Percentiles rank a stretch among this genome's conserved stretches.
These are phyloP conservation scores for Colletotrichum sp. DNA, from an alignment of 2,329 filamentous ascomycete genomes.

Conservation along the genomic window DNA sequence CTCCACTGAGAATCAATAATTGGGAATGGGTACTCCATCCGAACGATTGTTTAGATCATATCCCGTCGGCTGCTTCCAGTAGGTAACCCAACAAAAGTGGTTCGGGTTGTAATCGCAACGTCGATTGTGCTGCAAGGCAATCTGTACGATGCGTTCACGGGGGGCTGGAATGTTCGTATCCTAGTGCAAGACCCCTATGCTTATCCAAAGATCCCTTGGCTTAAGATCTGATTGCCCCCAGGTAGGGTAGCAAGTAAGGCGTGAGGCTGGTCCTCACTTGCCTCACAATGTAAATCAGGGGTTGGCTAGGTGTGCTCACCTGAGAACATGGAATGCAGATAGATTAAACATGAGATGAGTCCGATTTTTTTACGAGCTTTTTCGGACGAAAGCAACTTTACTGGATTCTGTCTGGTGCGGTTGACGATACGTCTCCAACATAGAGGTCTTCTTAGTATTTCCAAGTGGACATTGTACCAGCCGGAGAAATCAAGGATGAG, in stretches of 20 bases:
- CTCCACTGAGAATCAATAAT: not conserved
- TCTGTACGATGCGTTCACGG: not conserved
- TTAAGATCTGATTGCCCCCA: not conserved
- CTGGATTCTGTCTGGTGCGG: not conserved
- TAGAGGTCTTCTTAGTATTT: not conserved
- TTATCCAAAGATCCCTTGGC: not conserved
- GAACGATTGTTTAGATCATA: not conserved
- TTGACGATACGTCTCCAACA: not conserved
- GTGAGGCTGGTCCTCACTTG: not conserved
- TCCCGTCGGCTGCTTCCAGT: not conserved
- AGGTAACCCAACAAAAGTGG: not conserved
- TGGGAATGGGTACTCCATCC: not conserved
- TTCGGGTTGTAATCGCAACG: not conserved
- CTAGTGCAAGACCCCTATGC: not conserved
- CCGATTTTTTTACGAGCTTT: not conserved
- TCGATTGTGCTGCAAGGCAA: not conserved
- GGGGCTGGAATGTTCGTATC: not conserved
- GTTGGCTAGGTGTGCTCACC: not conserved
- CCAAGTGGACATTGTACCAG: not conserved
- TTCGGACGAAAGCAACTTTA: not conserved
- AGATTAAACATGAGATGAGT: not conserved
- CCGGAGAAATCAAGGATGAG: not conserved
- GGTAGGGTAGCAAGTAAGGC: constrained; percentile 4
- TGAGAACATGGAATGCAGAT: not conserved
- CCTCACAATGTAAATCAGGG: constrained; percentile 15